These are phyloP conservation scores for Brassica nigra DNA, from an alignment of 345 rosid genomes.

Conservation along the genomic window DNA sequence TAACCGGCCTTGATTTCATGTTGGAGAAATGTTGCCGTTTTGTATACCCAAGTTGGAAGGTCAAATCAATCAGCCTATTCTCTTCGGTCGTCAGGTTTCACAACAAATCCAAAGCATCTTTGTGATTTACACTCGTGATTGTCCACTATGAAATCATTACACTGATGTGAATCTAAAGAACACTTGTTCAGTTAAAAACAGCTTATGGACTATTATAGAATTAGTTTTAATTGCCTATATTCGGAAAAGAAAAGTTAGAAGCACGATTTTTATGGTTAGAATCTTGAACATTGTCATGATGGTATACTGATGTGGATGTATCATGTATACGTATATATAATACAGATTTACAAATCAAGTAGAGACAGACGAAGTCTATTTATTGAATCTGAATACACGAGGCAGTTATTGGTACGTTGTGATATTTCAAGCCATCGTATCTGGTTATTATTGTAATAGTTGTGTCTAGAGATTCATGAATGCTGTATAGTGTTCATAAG, in stretches of 20 bases:
- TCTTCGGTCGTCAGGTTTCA: neutral
- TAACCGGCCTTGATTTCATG: no score
- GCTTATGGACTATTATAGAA: neutral
- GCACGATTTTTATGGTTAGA: neutral
- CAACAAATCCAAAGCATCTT: neutral
- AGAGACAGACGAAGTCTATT: no score
- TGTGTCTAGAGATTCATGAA: neutral
- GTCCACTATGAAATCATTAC: neutral
- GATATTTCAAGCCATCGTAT: slow-evolving; percentile 19
- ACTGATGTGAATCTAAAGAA: neutral
- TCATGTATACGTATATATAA: no score
- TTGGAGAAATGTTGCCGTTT: no score
- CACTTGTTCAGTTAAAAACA: neutral
- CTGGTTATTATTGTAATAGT: neutral
- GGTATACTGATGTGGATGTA: slow-evolving; percentile 4
- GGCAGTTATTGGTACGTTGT: slow-evolving; percentile 12
- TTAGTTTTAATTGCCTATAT: neutral
- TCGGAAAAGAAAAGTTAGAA: neutral
- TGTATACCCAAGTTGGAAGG: neutral
- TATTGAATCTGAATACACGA: neutral
- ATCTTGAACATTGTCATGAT: neutral
- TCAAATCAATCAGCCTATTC: neutral
- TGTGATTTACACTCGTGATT: neutral
- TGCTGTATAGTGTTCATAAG: neutral
- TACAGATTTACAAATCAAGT: neutral